Conservation (phyloP, 2,329 filamentous ascomycete species). For the Botrytis fragariae region DNA sequence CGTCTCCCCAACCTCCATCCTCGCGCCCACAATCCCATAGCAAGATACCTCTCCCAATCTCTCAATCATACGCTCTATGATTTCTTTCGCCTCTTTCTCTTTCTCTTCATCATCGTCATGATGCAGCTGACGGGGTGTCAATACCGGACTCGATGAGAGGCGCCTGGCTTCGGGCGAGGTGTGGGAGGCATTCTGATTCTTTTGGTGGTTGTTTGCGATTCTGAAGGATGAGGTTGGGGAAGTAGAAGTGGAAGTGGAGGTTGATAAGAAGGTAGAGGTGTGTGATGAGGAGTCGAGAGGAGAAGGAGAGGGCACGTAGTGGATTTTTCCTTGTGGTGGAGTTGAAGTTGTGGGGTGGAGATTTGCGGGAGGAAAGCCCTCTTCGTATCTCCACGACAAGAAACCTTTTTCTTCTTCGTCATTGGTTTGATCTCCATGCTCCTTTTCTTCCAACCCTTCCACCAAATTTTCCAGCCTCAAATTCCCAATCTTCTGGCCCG, state of each 20-base stretch:
- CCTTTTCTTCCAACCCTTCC: background rate
- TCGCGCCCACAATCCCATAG: background rate
- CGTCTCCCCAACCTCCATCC: background rate
- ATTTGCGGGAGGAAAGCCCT: background rate
- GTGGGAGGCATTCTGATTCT: accelerated
- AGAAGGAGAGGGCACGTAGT: background rate
- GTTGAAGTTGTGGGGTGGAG: too few relatives aligned
- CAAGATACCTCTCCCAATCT: background rate
- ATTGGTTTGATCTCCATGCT: background rate
- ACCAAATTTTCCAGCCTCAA: background rate
- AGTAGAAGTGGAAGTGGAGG: too few relatives aligned
- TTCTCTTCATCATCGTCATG: background rate
- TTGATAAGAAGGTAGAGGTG: accelerated
- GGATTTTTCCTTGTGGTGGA: background rate
- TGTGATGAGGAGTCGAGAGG: background rate
- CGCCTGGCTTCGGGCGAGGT: background rate
- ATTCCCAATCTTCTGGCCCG: background rate
- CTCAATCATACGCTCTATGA: background rate
- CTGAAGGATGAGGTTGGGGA: background rate
- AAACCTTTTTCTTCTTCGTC: background rate
- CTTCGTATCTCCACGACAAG: background rate
- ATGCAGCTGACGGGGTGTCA: background rate
- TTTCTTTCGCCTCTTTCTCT: background rate
- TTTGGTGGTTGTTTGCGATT: too few relatives aligned
- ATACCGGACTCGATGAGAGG: background rate